Conservation (phyloP, 805 yeast species). For the Saturnispora diversa region DNA sequence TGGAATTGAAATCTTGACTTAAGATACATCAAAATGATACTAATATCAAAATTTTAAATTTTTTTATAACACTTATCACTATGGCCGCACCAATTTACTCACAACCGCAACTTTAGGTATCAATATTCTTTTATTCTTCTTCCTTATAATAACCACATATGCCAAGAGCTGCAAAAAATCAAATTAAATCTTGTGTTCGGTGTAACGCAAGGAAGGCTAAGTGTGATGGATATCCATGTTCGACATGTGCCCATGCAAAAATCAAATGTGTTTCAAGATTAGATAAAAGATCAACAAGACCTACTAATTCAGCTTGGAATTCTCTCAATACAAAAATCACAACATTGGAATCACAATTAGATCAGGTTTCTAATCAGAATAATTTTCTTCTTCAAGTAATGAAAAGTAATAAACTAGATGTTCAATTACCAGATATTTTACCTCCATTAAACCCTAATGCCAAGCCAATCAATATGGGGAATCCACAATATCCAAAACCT, state of each 20-base stretch:
- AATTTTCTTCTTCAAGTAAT: neutral
- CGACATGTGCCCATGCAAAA: constrained; percentile 14
- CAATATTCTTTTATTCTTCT: no score
- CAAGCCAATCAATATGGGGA: neutral
- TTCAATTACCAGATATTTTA: neutral
- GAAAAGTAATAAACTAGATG: neutral
- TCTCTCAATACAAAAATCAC: constrained; percentile 9
- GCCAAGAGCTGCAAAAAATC: constrained; percentile 1
- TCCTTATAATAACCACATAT: no score
- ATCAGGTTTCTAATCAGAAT: neutral
- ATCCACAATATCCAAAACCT: constrained; percentile 17
- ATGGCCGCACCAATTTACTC: no score
- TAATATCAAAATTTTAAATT: neutral
- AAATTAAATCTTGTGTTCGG: constrained; percentile 16
- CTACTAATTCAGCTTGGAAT: constrained; percentile 13
- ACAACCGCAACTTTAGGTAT: no score
- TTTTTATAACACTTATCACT: no score
- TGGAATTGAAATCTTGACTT: neutral
- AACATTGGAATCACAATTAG: constrained; percentile 7
- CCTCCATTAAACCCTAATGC: neutral
- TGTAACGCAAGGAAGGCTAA: constrained; percentile 20
- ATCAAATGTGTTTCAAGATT: constrained; percentile 13
- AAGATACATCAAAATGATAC: neutral
- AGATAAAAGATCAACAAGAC: constrained; percentile 18
- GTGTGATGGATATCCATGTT: constrained; percentile 21